Evolutionary conservation across 805 yeast species (phyloP).

Genomic region (Lachancea meyersii): DNA sequence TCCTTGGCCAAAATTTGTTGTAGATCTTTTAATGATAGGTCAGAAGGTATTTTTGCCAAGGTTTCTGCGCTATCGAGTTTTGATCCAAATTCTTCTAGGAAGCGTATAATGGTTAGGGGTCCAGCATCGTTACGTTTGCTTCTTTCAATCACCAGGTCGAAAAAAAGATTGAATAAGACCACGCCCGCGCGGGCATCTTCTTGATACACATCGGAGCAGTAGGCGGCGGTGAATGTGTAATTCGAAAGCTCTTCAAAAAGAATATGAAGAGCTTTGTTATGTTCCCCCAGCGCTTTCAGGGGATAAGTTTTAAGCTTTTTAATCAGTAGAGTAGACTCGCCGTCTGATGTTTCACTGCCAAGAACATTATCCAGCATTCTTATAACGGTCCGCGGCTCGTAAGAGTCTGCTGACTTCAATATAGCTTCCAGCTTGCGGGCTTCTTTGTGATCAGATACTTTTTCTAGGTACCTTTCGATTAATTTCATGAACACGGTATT

Average conservation of each 20-base stretch:
- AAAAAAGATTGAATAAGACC: constrained; percentile 34
- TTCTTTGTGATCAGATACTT: constrained; percentile 15
- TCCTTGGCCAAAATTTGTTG: constrained; percentile 40
- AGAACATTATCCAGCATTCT: constrained; percentile 14
- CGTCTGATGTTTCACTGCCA: constrained; percentile 9
- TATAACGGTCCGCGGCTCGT: constrained; percentile 37
- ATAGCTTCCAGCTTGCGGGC: constrained; percentile 34
- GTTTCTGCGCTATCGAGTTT: constrained; percentile 28
- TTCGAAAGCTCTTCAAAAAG: constrained; percentile 53
- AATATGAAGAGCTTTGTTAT: constrained; percentile 56
- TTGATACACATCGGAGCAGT: constrained; percentile 47
- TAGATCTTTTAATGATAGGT: constrained; percentile 41
- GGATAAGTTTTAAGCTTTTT: constrained; percentile 43
- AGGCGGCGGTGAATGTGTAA: constrained; percentile 50
- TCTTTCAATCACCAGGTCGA: constrained; percentile 36
- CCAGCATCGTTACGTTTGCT: constrained; percentile 18
- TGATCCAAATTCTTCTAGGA: constrained; percentile 24
- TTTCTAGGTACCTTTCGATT: constrained; percentile 39
- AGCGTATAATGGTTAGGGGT: constrained; percentile 12
- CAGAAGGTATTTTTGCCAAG: constrained; percentile 46
- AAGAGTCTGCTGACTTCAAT: constrained; percentile 31
- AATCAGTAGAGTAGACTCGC: constrained; percentile 11
- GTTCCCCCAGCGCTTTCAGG: constrained; percentile 52
- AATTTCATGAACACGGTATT: constrained; percentile 40
- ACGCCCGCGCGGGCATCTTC: constrained; percentile 37